Evolutionary conservation across 2,329 filamentous ascomycete species (phyloP).

Genomic region (Trichoderma semiorbis): DNA sequence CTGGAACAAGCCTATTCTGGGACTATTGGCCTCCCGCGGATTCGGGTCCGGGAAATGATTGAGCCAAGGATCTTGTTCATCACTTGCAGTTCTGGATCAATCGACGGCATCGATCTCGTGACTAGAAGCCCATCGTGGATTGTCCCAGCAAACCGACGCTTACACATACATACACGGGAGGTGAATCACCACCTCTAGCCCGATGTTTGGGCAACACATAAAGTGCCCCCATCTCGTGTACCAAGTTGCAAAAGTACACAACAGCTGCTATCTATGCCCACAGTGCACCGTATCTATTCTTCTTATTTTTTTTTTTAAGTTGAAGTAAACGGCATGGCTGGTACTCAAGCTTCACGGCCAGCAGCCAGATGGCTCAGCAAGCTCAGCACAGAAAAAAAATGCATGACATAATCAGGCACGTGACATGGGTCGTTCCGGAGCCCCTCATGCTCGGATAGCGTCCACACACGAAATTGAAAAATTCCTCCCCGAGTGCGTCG

Average conservation of each 20-base stretch:
- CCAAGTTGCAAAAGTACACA: not conserved
- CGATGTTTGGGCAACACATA: not conserved
- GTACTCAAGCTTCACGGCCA: not conserved
- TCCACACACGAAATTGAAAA: slow-evolving; percentile 47
- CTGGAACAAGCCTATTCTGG: not conserved
- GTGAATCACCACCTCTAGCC: not conserved
- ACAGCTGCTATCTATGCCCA: not conserved
- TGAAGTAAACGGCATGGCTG: not conserved
- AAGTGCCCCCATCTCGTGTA: not conserved
- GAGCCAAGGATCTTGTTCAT: not conserved
- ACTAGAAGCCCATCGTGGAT: not conserved
- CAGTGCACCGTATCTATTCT: not conserved
- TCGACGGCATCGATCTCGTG: not conserved
- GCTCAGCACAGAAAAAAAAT: slow-evolving; percentile 16
- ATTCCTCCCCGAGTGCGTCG: slow-evolving; percentile 34
- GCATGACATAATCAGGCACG: slow-evolving; percentile 27
- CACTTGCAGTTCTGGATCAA: not conserved
- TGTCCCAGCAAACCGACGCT: not conserved
- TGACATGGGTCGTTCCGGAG: slow-evolving; percentile 32
- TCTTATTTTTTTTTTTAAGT: not conserved
- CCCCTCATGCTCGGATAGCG: slow-evolving; percentile 43
- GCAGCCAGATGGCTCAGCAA: not conserved
- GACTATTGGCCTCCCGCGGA: not conserved
- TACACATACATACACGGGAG: not conserved
- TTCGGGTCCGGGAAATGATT: not conserved